Percentiles rank a stretch among this genome's conserved stretches.
Conservation (phyloP, 768 basidiomycete species). For the Xerocomellus amylosporus region DNA sequence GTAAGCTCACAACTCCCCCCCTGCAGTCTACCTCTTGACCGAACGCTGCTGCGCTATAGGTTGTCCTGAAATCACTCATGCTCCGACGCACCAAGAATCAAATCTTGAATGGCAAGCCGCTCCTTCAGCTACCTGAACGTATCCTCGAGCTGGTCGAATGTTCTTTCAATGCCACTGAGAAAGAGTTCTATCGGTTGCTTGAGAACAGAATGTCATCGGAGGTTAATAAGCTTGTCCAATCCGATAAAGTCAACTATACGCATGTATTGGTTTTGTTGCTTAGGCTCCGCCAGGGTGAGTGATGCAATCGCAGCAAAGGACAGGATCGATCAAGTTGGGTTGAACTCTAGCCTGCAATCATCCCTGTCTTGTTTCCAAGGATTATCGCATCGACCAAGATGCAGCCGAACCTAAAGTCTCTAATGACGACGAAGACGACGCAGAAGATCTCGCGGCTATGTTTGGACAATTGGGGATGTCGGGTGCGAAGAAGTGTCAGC, state of each 20-base stretch:
- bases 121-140: slow-evolving; percentile 79
- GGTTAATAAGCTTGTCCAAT: slow-evolving; percentile 64
- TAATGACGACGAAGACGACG: slow-evolving; percentile 51
- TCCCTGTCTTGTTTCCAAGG: slow-evolving; percentile 75
- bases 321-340: neutral
- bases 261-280: slow-evolving; percentile 69
- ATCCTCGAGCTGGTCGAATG: slow-evolving; percentile 71
- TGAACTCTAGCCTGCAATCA: slow-evolving; percentile 77
- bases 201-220: slow-evolving; percentile 63
- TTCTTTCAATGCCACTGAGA: slow-evolving; percentile 72
- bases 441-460: slow-evolving; percentile 73
- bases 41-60: slow-evolving; percentile 36
- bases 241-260: slow-evolving; percentile 59
- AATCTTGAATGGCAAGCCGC: slow-evolving; percentile 69
- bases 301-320: neutral
- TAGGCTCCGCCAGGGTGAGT: slow-evolving; percentile 82
- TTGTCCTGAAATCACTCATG: slow-evolving; percentile 85
- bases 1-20: slow-evolving; percentile 34
- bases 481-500: slow-evolving; percentile 61
- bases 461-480: slow-evolving; percentile 68
- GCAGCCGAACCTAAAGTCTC: slow-evolving; percentile 67
- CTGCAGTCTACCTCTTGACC: neutral
- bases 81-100: slow-evolving; percentile 81
- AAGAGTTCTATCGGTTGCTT: slow-evolving; percentile 72
- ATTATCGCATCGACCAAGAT: slow-evolving; percentile 69